Base-by-base conservation (phyloP, 2,329 filamentous ascomycete genomes). In the Talaromyces albobiverticillius region DNA sequence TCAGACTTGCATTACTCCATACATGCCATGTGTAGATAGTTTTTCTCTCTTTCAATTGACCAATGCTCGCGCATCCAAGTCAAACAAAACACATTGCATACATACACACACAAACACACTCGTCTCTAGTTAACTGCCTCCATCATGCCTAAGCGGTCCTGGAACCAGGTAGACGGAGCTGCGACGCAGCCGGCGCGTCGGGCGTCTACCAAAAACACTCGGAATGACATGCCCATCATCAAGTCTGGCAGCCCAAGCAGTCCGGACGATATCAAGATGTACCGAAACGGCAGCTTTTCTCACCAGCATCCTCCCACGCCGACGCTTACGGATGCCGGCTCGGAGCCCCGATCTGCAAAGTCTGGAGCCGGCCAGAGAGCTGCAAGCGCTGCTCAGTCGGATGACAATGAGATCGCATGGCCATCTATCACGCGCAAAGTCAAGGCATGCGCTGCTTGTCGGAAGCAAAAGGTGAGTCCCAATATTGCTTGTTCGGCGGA, bases 361-460 rank as follows among this genome's bases (percentile, higher is more conserved):
- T 53, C 54, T 4, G 49, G 31, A 23, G 32, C 46, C 2, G 51
- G 51, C n/a, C 55, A 47, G 16, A 42, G 55, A 42, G 51, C 55
- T 46, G 36, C 38, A 13, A 57, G 55, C 26, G 22, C 32, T 14
- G 42, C 26, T 32, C 55, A 54, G 11, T 57, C 55, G 9, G 55
- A 57, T 13, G 55, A 57, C 20, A 52, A 51, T 34, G 55, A 57
- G 13, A 45, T 57, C 32, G 58, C 61, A 32, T 57, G 65, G 46
- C 62, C 64, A 51, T 60, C 62, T 31, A 70, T 71, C 36, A 73
- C 69, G 36, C 67, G 71, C 46, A 73, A 73, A 57, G 69, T 71
- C 51, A 73, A 71, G 29, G 77, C 77, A 11, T 80, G 77, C 62
- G 76, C 76, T 25, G 72, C 76, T 32, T 79, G 77, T 63, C 71